phyloP scores from a whole-genome alignment of 352 stramenopile species.

The Phytophthora cactorum region DNA sequence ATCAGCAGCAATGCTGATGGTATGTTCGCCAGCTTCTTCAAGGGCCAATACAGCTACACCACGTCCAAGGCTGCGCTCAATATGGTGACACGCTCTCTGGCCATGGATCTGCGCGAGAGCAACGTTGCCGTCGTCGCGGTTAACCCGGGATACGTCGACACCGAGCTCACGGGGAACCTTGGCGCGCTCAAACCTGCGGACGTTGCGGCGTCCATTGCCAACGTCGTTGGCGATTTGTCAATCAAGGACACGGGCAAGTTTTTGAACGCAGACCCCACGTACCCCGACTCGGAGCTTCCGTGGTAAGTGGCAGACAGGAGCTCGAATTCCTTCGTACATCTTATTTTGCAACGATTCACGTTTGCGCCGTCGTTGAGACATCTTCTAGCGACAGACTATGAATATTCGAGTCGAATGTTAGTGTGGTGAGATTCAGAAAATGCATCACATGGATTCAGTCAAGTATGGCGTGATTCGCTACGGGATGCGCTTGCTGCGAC shows the following conservation, averaged over 20 bases:
- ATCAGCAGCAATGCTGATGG: too few species aligned
- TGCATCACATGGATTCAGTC: not conserved
- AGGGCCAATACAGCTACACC: too few species aligned
- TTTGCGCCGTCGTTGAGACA: slow-evolving; percentile 5
- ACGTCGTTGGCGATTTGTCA: not conserved
- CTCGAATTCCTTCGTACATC: not conserved
- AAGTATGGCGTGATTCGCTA: slow-evolving; percentile 4
- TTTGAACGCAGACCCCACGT: slow-evolving; percentile 27
- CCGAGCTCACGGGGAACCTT: too few species aligned
- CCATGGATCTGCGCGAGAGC: too few species aligned
- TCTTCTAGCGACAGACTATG: not conserved
- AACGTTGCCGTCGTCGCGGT: too few species aligned
- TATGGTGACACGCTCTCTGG: too few species aligned
- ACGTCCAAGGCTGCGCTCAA: too few species aligned
- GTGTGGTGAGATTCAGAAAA: slow-evolving; percentile 1
- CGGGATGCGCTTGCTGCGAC: slow-evolving; percentile 1
- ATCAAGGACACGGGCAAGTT: slow-evolving; percentile 39
- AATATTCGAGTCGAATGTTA: too few species aligned
- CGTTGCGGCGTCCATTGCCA: too few species aligned
- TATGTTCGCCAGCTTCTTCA: too few species aligned
- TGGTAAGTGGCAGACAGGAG: slow-evolving; percentile 26
- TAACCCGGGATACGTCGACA: too few species aligned
- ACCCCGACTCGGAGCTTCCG: slow-evolving; percentile 21
- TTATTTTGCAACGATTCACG: not conserved
- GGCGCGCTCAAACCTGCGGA: too few species aligned